Percentiles rank a stretch among this genome's conserved stretches.
Conservation (phyloP, 805 yeast genomes). For the Lipomyces sp. region DNA sequence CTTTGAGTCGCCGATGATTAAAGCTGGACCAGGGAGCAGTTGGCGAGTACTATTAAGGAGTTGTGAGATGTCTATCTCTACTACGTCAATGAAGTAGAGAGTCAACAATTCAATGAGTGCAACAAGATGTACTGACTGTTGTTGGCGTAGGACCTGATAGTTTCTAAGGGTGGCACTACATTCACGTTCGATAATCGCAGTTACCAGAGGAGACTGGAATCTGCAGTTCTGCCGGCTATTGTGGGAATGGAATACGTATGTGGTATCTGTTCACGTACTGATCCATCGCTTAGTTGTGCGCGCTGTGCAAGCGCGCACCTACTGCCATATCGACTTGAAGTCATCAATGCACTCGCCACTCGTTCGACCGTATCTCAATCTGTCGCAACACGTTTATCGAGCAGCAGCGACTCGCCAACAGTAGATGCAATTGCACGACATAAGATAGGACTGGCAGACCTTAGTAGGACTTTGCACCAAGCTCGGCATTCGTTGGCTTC, state of each 20-base stretch:
- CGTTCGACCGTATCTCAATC: conserved; percentile 5
- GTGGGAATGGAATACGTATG: conserved; percentile 10
- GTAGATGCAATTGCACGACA: conserved; percentile 3
- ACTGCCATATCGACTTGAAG: conserved; percentile 20
- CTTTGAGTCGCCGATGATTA: too few relatives aligned
- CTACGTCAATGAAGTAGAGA: neutral
- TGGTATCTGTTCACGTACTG: conserved; percentile 24
- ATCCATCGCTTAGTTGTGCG: conserved; percentile 27
- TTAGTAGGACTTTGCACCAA: neutral
- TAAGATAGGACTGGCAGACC: neutral
- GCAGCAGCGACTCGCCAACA: neutral
- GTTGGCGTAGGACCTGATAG: neutral
- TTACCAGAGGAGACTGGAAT: neutral
- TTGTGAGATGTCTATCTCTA: neutral
- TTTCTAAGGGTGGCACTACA: neutral
- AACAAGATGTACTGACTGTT: neutral
- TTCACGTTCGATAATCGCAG: neutral
- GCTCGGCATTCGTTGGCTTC: neutral
- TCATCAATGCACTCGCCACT: conserved; percentile 16
- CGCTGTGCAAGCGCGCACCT: conserved; percentile 25
- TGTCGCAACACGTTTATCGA: neutral
- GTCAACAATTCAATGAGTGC: neutral
- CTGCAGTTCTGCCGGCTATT: neutral
- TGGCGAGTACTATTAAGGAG: neutral
- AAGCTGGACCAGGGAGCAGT: too few relatives aligned